phyloP scores from a whole-genome alignment of 495 filamentous ascomycete species.

The Tetracladium setigerum region DNA sequence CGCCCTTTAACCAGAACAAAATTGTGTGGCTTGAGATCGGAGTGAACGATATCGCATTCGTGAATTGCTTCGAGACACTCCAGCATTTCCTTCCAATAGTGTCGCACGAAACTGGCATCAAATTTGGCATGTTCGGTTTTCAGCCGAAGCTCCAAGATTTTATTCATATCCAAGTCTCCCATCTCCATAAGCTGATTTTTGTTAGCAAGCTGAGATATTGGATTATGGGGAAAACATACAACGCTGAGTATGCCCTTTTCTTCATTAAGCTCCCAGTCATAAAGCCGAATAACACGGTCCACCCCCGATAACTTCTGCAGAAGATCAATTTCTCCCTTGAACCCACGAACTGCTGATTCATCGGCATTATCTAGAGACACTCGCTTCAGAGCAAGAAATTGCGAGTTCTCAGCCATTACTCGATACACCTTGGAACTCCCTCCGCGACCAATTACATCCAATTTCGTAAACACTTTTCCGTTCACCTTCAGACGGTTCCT shows the following conservation, averaged over 20 bases:
- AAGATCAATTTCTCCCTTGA: constrained; percentile 95
- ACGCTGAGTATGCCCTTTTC: constrained; percentile 81
- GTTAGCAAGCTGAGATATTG: not conserved
- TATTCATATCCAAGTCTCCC: constrained; percentile 90
- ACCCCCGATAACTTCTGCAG: constrained; percentile 73
- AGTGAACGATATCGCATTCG: constrained; percentile 84
- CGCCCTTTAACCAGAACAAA: constrained; percentile 81
- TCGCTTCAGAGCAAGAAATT: constrained; percentile 87
- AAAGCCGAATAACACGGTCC: constrained; percentile 81
- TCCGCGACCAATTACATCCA: constrained; percentile 86
- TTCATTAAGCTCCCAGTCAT: constrained; percentile 88
- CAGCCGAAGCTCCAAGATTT: constrained; percentile 66
- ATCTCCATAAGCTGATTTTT: constrained; percentile 79
- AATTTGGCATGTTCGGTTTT: constrained; percentile 68
- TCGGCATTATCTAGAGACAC: constrained; percentile 90
- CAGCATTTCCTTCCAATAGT: constrained; percentile 99
- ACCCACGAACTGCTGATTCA: constrained; percentile 72
- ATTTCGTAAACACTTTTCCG: constrained; percentile 77
- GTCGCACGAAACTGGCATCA: constrained; percentile 84
- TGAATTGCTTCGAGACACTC: constrained; percentile 90
- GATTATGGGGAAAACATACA: constrained; percentile 36
- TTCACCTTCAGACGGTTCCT: constrained; percentile 79
- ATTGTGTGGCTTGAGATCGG: constrained; percentile 92
- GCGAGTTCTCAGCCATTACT: constrained; percentile 93
- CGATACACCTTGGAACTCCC: constrained; percentile 92